Evolutionary conservation across 2,329 filamentous ascomycete genomes (phyloP), one percentile per base, ranked within the genome.

Genomic region (Phyllosticta capitalensis): DNA sequence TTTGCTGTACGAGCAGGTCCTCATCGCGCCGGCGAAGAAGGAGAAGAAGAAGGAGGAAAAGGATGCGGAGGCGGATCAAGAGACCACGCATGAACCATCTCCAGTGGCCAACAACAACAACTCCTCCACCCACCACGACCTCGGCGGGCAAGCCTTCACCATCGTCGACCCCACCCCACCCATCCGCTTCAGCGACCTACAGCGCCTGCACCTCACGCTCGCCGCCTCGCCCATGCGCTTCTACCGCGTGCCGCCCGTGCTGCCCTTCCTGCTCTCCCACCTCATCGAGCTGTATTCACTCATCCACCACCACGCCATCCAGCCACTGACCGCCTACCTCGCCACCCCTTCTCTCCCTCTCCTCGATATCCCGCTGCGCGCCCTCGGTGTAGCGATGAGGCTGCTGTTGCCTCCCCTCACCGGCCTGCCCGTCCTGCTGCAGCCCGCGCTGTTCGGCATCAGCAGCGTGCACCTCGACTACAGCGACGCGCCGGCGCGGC

Each of bases 161-260:
- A 74, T 84, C 21, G 80, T 78, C 2, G 81, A 83, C 54, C 72
- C 71, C 0, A 79, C 78, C 26, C 75, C 77, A 4, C 74, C 80
- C n/a, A 30, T 74, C 6, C 62, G 69, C 6, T 78, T 74, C 61
- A 61, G 63, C 12, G 76, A 79, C 61, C 58, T 77, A 4, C 78
- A 79, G 58, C 63, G 53, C 5, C 65, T 76, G 0, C 64, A 75
- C 17, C 54, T 62, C 20, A 52, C 65, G 33, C 64, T 72, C 20
- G 69, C 68, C 24, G 65, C 62, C 50, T 74, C 72, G 17, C 66
- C 64, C 0, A 67, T 76, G 54, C 65, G 64, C 20, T 61, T 76
- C 9, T 61, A 63, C 3, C 66, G 64, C 48, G 67, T 74, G 12
- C 69, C 71, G 26, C 74, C 75, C 1, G 63, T 72, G 7, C 61